These are phyloP conservation scores for Talinum fruticosum DNA, from an alignment of 148 eudicot species.

Conservation along the genomic window DNA sequence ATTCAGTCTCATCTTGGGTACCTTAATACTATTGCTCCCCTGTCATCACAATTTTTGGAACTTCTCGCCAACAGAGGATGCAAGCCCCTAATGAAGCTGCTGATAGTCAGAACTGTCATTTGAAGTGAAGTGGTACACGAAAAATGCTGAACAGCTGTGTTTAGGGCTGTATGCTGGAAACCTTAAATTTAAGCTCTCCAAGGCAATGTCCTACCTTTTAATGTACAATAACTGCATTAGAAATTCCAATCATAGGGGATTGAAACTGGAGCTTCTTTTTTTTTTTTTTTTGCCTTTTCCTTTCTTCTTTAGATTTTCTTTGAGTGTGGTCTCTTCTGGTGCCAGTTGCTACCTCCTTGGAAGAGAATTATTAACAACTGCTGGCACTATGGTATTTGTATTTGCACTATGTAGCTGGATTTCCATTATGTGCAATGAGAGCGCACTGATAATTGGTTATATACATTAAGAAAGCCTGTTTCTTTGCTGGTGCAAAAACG, in stretches of 20 bases:
- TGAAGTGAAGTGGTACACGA: neutral
- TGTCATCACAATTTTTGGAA: neutral
- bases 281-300: too few relatives aligned
- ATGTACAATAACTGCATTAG: neutral
- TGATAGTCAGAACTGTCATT: neutral
- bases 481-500: neutral
- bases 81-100: neutral
- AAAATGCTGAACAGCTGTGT: neutral
- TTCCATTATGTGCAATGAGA: neutral
- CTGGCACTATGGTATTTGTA: neutral
- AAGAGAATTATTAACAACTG: neutral
- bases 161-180: neutral
- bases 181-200: neutral
- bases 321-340: neutral
- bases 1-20: neutral
- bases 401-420: neutral
- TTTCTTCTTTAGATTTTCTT: too few relatives aligned
- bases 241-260: neutral
- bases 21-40: neutral
- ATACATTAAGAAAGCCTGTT: neutral
- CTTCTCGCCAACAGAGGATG: neutral
- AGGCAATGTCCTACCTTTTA: neutral
- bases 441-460: neutral
- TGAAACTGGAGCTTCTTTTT: neutral
- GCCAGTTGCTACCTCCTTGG: neutral